Conservation (phyloP, 2,329 filamentous ascomycete genomes). For the Shiraia bambusicola region DNA sequence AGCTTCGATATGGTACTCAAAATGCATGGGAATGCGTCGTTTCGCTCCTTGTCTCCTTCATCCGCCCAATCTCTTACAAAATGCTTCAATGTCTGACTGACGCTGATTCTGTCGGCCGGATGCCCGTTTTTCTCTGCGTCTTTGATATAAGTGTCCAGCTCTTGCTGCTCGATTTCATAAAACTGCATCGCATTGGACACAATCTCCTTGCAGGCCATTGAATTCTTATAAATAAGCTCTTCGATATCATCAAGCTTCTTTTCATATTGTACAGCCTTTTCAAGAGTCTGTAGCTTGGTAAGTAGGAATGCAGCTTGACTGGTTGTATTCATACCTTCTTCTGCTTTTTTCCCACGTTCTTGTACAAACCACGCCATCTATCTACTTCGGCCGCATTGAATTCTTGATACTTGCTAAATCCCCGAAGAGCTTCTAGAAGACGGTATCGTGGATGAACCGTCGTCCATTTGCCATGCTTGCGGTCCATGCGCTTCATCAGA, state of each 20-base stretch:
- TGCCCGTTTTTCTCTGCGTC: constrained; percentile 40
- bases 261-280: constrained; percentile 19
- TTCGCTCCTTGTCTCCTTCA: constrained; percentile 51
- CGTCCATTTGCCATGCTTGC: constrained; percentile 21
- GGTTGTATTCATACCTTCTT: constrained; percentile 15
- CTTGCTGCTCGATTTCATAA: constrained; percentile 49
- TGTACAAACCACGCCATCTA: constrained; percentile 25
- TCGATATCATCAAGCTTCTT: constrained; percentile 52
- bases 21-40: constrained; percentile 43
- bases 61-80: constrained; percentile 60
- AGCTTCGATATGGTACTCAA: constrained; percentile 24
- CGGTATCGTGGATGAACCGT: constrained; percentile 21
- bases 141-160: constrained; percentile 49
- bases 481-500: constrained; percentile 21
- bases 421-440: constrained; percentile 23
- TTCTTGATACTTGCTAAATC: constrained; percentile 20
- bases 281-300: constrained; percentile 13
- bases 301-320: neutral
- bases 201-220: constrained; percentile 50
- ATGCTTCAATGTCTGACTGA: constrained; percentile 59
- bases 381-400: constrained; percentile 23
- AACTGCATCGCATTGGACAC: constrained; percentile 50
- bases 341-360: constrained; percentile 25
- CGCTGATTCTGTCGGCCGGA: constrained; percentile 50
- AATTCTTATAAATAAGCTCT: constrained; percentile 49